Base-by-base conservation (phyloP, 805 yeast species). In the Yamadazyma ubonensis region DNA sequence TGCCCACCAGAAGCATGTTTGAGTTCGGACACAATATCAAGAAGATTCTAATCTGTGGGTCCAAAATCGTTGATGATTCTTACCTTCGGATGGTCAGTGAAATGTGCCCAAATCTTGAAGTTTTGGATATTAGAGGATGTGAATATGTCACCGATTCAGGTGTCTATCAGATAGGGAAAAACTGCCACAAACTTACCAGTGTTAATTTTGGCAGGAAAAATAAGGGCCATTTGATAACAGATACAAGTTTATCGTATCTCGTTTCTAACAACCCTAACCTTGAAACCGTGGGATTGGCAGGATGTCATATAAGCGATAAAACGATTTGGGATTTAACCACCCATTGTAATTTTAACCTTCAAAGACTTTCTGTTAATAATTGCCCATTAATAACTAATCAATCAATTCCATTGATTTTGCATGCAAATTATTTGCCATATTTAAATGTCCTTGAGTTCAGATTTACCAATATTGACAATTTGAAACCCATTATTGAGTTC, bases 281-380 rank as follows among this genome's bases (percentile, higher is more conserved):
- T 33, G 68, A 71, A 32, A 88, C 96, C 0, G 65, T 90, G 31
- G 97, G 97, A 0, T 65, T 88, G 15, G 96, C 97, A 0, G 98
- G 98, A 5, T 87, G 96, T 58, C 70, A 76, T 31, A 74, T 90
- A 14, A 78, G 86, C 6, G 96, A 90, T 63, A 71, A 78, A 30
- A 71, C 86, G 4, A 65, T 90, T 11, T 87, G 96, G 95, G 90
- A 84, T 52, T 61, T 90, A 23, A 88, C 89, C 0, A 58, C 74
- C 12, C 57, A 68, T 38, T 57, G 68, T 41, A 79, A 80, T 16
- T 51, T 56, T 1, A 52, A 64, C 4, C 52, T 90, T 3, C 79
- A 78, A 50, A 68, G 96, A 38, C 64, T 89, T 15, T 83, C 95
- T 6, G 57, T 89, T 37, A 89, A 89, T 59, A 79, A 81, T 51